A percentile compares a stretch with the other conserved stretches of the same genome.
These are phyloP conservation scores for Trametes maxima DNA, from an alignment of 768 basidiomycete genomes.

Conservation along the genomic window DNA sequence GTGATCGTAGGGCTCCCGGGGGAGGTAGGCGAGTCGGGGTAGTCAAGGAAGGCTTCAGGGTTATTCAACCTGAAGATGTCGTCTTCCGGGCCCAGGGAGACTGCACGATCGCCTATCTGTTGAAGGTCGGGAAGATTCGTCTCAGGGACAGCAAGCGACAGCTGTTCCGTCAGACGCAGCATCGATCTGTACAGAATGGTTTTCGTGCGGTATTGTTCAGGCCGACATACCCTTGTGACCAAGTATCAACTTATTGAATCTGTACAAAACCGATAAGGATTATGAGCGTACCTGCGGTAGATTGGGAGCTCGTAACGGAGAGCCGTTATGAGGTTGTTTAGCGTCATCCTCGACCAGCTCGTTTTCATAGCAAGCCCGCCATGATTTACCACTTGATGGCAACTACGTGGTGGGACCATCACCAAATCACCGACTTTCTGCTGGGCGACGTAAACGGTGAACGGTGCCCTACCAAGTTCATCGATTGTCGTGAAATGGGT, in stretches of 20 bases:
- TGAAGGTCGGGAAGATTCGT: too few species aligned
- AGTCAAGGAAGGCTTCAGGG: not conserved
- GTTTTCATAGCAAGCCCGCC: slow-evolving; percentile 84
- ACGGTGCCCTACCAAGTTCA: slow-evolving; percentile 66
- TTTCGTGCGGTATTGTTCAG: slow-evolving; percentile 77
- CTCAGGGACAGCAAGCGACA: too few species aligned
- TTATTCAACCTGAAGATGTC: not conserved
- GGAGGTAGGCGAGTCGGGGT: not conserved
- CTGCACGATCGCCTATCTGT: not conserved
- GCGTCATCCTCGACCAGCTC: slow-evolving; percentile 86
- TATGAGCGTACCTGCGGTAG: slow-evolving; percentile 63
- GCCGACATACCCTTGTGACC: slow-evolving; percentile 68
- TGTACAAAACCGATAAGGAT: not conserved
- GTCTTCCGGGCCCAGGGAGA: not conserved
- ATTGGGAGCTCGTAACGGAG: slow-evolving; percentile 76
- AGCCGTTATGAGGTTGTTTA: slow-evolving; percentile 58
- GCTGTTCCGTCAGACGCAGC: slow-evolving; percentile 34
- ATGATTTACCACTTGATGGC: slow-evolving; percentile 81
- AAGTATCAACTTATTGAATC: not conserved
- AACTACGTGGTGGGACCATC: slow-evolving; percentile 77
- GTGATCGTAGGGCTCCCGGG: not conserved
- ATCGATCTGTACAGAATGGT: slow-evolving; percentile 61
- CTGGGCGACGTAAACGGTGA: slow-evolving; percentile 68
- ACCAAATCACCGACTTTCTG: slow-evolving; percentile 80
- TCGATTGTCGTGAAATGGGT: slow-evolving; percentile 62